These are phyloP conservation scores for Russula brevipes DNA, from an alignment of 768 basidiomycete genomes.

Conservation along the genomic window DNA sequence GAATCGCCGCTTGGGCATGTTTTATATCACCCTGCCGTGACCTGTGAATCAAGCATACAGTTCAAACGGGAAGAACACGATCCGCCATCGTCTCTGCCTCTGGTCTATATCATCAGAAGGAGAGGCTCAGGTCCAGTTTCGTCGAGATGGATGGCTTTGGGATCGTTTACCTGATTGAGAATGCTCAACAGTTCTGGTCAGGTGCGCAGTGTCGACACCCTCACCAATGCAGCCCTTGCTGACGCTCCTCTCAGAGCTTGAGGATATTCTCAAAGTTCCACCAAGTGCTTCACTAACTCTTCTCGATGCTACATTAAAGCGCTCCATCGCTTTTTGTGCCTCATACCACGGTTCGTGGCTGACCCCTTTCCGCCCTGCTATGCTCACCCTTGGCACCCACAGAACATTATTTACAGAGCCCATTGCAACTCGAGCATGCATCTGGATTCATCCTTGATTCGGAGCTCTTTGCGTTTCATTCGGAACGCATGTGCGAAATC, in stretches of 20 bases:
- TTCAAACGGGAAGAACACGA: background rate
- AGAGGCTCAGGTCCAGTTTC: background rate
- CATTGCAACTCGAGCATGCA: conserved; percentile 80
- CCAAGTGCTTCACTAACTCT: conserved; percentile 60
- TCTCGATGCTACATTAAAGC: conserved; percentile 72
- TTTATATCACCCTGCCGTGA: background rate
- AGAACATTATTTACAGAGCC: conserved; percentile 85
- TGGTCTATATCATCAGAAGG: background rate
- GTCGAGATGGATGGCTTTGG: conserved; percentile 59
- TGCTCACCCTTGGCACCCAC: conserved; percentile 5
- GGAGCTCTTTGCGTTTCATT: conserved; percentile 86
- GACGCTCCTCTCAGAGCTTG: conserved; percentile 59
- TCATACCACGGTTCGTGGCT: conserved; percentile 73
- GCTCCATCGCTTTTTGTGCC: conserved; percentile 74
- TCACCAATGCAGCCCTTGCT: conserved; percentile 8
- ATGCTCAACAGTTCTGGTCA: conserved; percentile 86
- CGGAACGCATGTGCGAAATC: conserved; percentile 84
- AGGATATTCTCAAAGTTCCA: conserved; percentile 70
- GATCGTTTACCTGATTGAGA: conserved; percentile 77
- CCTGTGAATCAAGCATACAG: background rate
- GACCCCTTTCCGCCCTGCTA: background rate
- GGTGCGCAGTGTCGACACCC: conserved; percentile 44
- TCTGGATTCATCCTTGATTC: conserved; percentile 71
- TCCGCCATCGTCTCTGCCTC: background rate
- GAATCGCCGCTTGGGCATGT: background rate